A percentile compares a stretch with the other conserved stretches of the same genome.
phyloP scores from a whole-genome alignment of 2,329 filamentous ascomycete genomes.

The Penicillium sumatraense region DNA sequence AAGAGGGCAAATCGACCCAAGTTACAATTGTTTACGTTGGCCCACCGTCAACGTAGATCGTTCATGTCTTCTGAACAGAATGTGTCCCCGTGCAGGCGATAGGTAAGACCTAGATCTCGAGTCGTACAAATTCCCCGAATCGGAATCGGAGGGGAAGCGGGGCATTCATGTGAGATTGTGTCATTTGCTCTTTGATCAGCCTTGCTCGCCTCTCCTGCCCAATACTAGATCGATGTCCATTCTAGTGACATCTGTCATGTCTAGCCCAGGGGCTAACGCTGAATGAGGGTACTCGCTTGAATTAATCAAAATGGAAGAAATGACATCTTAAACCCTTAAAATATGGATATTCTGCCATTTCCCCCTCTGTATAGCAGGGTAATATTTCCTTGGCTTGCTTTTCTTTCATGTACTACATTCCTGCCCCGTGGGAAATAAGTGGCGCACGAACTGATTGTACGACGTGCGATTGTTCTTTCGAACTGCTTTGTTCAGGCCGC shows the following conservation, averaged over 20 bases:
- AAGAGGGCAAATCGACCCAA: not conserved
- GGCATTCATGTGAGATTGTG: not conserved
- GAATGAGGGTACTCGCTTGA: too few relatives aligned
- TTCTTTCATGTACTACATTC: too few relatives aligned
- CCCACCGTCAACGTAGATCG: not conserved
- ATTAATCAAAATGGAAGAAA: too few relatives aligned
- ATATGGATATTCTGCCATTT: too few relatives aligned
- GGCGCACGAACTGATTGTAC: not conserved
- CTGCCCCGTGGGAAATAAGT: not conserved
- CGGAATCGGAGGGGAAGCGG: not conserved
- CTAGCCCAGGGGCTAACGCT: too few relatives aligned
- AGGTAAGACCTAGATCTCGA: not conserved
- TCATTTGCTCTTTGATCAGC: not conserved
- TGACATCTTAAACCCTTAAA: too few relatives aligned
- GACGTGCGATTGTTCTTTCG: too few relatives aligned
- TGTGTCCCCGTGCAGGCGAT: not conserved
- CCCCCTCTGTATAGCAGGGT: too few relatives aligned
- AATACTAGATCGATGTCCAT: not conserved
- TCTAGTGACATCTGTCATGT: not conserved
- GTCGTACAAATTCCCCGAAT: not conserved
- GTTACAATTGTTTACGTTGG: not conserved
- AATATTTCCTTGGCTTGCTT: too few relatives aligned
- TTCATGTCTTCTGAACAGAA: not conserved
- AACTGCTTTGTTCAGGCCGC: slow-evolving; percentile 4
- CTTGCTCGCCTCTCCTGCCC: not conserved